Evolutionary conservation across 2,329 filamentous ascomycete genomes (phyloP).

Genomic region (Blumeria graminis): DNA sequence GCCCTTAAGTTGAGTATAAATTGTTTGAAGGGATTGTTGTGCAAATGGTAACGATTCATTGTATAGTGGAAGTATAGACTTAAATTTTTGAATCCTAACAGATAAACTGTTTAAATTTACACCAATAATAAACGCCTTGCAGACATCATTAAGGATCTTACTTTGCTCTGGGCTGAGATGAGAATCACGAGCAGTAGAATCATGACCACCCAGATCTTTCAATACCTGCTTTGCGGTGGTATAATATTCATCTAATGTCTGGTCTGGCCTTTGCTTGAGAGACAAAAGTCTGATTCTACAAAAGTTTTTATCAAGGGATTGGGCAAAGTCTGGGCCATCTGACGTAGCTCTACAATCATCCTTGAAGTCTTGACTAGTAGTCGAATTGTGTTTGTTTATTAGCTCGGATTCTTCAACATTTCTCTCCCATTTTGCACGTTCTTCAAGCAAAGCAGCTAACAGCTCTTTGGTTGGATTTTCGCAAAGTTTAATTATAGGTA

Average conservation of each 20-base stretch:
- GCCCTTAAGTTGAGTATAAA: conserved; percentile 30
- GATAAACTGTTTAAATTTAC: conserved; percentile 24
- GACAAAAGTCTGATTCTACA: conserved; percentile 4
- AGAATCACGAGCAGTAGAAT: conserved; percentile 8
- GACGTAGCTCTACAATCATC: no score
- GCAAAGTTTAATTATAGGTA: conserved; percentile 76
- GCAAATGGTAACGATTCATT: conserved; percentile 7
- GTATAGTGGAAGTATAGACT: conserved; percentile 21
- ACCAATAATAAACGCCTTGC: conserved; percentile 28
- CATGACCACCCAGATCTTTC: conserved; percentile 11
- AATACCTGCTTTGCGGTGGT: conserved; percentile 12
- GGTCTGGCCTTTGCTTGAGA: conserved; percentile 12
- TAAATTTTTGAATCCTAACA: conserved; percentile 20
- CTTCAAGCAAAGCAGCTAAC: conserved; percentile 32
- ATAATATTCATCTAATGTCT: conserved; percentile 13
- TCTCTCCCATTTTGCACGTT: conserved; percentile 48
- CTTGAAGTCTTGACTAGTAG: no score
- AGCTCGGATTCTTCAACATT: conserved; percentile 9
- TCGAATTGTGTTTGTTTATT: neutral
- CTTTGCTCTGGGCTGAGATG: conserved; percentile 18
- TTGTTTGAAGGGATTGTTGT: conserved; percentile 26
- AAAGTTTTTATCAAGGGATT: neutral
- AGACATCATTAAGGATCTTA: conserved; percentile 25
- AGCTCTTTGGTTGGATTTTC: conserved; percentile 40
- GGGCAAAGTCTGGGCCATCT: no score